A percentile compares a stretch with the other conserved stretches of the same genome.
phyloP scores from a whole-genome alignment of 768 basidiomycete genomes.

The Lactarius sp. region DNA sequence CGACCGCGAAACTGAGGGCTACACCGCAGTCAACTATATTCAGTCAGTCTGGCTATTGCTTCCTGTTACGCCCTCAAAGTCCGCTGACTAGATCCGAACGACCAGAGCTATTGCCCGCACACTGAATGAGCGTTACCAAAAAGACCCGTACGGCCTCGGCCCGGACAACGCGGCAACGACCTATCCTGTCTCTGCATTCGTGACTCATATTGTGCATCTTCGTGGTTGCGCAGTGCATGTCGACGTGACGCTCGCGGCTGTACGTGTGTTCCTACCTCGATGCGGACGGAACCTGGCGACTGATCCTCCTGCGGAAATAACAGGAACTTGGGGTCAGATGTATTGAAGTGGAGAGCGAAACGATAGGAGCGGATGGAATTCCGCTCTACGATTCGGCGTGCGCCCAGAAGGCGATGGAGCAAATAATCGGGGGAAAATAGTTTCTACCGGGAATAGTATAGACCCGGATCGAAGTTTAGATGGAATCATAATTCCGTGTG shows the following conservation, averaged over 20 bases:
- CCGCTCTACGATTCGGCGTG: constrained; percentile 43
- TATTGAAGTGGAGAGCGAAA: constrained; percentile 40
- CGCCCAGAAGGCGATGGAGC: constrained; percentile 42
- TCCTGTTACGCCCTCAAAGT: constrained; percentile 5
- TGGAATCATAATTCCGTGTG: background rate
- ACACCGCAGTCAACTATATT: constrained; percentile 81
- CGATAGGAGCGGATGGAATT: constrained; percentile 29
- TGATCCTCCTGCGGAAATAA: background rate
- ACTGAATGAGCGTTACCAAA: constrained; percentile 57
- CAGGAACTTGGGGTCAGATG: constrained; percentile 60
- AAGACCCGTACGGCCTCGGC: constrained; percentile 47
- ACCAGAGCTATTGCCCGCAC: constrained; percentile 63
- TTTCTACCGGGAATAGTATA: background rate
- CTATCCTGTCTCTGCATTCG: constrained; percentile 73
- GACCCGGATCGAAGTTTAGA: too few relatives aligned
- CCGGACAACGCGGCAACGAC: constrained; percentile 47
- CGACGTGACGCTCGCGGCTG: constrained; percentile 56
- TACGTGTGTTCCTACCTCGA: constrained; percentile 35
- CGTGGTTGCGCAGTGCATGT: constrained; percentile 57
- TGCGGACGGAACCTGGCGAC: background rate
- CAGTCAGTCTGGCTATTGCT: constrained; percentile 39
- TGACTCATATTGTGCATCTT: constrained; percentile 82
- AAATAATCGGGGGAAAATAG: background rate
- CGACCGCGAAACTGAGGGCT: constrained; percentile 86
- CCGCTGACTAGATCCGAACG: constrained; percentile 13